phyloP scores from a whole-genome alignment of 805 yeast species.

The Nematodospora valgi region DNA sequence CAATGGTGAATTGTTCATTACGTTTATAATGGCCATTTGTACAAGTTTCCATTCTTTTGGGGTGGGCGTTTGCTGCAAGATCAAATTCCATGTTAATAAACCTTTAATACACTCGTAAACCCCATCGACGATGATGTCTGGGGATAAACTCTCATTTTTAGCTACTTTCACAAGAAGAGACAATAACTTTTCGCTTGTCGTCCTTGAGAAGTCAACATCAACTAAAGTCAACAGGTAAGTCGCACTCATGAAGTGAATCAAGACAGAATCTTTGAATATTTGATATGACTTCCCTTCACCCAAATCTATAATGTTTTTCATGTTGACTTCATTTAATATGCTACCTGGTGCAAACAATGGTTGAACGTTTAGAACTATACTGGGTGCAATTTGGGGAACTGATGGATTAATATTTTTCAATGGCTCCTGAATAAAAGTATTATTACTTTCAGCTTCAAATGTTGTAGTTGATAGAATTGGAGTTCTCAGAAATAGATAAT shows the following conservation, averaged over 20 bases:
- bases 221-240: conserved; percentile 23
- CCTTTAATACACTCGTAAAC: conserved; percentile 17
- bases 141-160: conserved; percentile 1
- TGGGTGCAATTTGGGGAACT: neutral
- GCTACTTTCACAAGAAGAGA: conserved; percentile 16
- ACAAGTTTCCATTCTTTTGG: conserved; percentile 16
- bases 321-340: conserved; percentile 15
- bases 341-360: conserved; percentile 11
- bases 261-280: conserved; percentile 12
- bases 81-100: conserved; percentile 30
- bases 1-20: neutral
- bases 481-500: conserved; percentile 19
- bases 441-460: conserved; percentile 33
- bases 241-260: conserved; percentile 16
- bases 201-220: conserved; percentile 17
- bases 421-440: conserved; percentile 10
- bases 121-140: conserved; percentile 8
- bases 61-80: conserved; percentile 24
- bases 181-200: conserved; percentile 15
- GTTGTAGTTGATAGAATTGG: conserved; percentile 28
- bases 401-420: neutral
- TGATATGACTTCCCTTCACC: conserved; percentile 15
- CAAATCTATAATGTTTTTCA: conserved; percentile 14
- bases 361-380: neutral
- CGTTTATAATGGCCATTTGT: neutral